Conservation (phyloP, 139 green algal species). For the Coccomyxa sp. region DNA sequence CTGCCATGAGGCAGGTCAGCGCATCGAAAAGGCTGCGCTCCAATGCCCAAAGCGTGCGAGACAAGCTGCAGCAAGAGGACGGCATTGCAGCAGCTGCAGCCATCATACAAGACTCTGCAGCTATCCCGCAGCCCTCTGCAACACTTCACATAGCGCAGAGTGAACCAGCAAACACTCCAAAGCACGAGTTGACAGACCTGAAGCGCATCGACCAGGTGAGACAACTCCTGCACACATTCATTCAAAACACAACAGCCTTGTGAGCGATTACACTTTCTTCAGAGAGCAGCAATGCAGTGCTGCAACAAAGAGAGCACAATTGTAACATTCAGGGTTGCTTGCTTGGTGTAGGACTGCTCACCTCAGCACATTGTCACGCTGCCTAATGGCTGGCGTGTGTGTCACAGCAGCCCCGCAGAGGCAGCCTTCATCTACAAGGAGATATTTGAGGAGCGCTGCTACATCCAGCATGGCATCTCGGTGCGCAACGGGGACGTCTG, state of each 20-base stretch:
- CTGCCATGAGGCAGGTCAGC: neutral
- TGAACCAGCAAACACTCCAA: no score
- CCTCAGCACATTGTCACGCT: neutral
- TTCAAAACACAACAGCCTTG: neutral
- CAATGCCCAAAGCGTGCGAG: neutral
- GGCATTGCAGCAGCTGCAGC: neutral
- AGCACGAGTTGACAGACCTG: no score
- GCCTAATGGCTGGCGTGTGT: neutral
- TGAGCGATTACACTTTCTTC: neutral
- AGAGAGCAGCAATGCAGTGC: neutral
- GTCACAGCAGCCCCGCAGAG: slow-evolving; percentile 18
- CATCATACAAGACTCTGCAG: no score
- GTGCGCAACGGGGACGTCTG: slow-evolving; percentile 22
- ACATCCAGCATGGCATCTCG: slow-evolving; percentile 21
- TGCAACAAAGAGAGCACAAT: no score
- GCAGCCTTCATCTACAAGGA: slow-evolving; percentile 27
- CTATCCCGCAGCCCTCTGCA: no score
- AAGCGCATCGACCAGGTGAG: neutral
- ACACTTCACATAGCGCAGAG: no score
- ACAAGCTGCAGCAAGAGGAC: neutral
- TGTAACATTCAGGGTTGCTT: no score
- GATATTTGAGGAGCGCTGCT: slow-evolving; percentile 19
- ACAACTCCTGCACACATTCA: neutral
- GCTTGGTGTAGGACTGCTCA: neutral
- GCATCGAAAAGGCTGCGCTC: neutral